A percentile compares a stretch with the other conserved stretches of the same genome.
Evolutionary conservation across 2,329 filamentous ascomycete genomes (phyloP).

Genomic region (Talaromyces piceae): DNA sequence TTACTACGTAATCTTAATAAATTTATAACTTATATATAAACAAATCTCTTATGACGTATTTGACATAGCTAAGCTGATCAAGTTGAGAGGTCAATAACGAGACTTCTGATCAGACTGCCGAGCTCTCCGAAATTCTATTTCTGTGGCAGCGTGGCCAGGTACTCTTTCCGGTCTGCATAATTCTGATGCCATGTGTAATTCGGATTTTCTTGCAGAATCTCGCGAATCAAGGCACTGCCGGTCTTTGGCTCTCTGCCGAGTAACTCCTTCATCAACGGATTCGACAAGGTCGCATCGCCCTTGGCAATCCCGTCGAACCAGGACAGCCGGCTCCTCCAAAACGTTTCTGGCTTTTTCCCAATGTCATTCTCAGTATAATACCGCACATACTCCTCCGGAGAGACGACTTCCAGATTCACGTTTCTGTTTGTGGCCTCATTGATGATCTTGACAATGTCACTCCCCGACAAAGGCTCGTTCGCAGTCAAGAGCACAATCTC

Average conservation of each 20-base stretch:
- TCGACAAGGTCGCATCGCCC: constrained; percentile 39
- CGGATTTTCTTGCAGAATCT: constrained; percentile 22
- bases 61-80: no score
- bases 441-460: constrained; percentile 32
- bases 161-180: constrained; percentile 20
- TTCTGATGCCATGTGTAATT: constrained; percentile 42
- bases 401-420: constrained; percentile 27
- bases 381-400: constrained; percentile 28
- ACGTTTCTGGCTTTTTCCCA: constrained; percentile 31
- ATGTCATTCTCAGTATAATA: constrained; percentile 23
- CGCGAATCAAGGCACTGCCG: constrained; percentile 29
- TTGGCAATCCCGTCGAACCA: constrained; percentile 40
- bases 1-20: background rate
- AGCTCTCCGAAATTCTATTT: background rate
- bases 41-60: no score
- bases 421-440: constrained; percentile 28
- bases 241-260: constrained; percentile 38
- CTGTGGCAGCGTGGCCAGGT: constrained; percentile 6
- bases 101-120: no score
- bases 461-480: constrained; percentile 25
- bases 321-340: constrained; percentile 35
- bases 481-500: constrained; percentile 34
- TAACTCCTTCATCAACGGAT: constrained; percentile 37
- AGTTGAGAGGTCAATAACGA: background rate
- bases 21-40: no score